Evolutionary conservation across 495 filamentous ascomycete species (phyloP).

Genomic region (Pyrenula aspistea): DNA sequence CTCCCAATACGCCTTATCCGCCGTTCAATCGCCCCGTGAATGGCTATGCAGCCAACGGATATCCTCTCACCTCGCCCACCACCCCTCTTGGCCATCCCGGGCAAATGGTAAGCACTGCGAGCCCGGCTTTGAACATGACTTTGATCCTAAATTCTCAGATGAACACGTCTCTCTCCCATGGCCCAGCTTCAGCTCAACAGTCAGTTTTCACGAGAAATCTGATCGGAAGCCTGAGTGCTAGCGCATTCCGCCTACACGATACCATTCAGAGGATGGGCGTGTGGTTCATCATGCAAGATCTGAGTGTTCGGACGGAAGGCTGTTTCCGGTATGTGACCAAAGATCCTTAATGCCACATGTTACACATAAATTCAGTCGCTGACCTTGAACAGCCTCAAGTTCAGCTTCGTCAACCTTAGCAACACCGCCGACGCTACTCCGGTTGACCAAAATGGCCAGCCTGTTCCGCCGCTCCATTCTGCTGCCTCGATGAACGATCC

Average conservation of each 20-base stretch:
- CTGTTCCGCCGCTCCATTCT: slow-evolving; percentile 7
- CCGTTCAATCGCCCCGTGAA: background rate
- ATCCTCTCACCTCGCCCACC: background rate
- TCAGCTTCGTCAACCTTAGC: slow-evolving; percentile 82
- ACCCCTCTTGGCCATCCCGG: background rate
- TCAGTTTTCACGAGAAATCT: slow-evolving; percentile 94
- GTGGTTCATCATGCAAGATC: slow-evolving; percentile 95
- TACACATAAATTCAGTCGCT: too few relatives aligned
- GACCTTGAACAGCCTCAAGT: slow-evolving; percentile 49
- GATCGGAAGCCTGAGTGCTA: slow-evolving; percentile 84
- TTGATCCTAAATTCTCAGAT: background rate
- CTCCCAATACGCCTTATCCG: background rate
- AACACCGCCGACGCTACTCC: slow-evolving; percentile 24
- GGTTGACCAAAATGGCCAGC: slow-evolving; percentile 16
- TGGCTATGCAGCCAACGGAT: background rate
- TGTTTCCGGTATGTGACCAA: slow-evolving; percentile 59
- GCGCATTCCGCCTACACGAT: slow-evolving; percentile 78
- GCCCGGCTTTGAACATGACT: background rate
- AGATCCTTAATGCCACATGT: background rate
- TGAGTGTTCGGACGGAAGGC: slow-evolving; percentile 89
- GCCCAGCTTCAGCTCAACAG: too few relatives aligned
- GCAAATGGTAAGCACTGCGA: background rate
- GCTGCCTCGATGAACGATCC: slow-evolving; percentile 22
- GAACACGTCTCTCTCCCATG: too few relatives aligned
- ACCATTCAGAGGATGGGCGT: slow-evolving; percentile 76